Conservation (phyloP, 306 rosid genomes). For the Boehmeria nivea region DNA sequence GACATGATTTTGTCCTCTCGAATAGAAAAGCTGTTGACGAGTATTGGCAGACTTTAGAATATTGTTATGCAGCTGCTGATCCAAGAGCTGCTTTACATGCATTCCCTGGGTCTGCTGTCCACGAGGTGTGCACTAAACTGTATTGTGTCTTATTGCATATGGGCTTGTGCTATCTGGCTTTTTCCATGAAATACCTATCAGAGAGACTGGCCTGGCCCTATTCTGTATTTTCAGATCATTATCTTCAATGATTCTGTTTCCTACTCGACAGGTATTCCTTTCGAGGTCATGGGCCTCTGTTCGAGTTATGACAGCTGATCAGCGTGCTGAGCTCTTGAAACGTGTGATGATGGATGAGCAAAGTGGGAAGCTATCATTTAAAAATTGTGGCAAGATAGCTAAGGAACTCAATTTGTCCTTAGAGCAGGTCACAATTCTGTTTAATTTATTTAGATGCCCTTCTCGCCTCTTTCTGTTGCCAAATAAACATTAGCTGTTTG, state of each 20-base stretch:
- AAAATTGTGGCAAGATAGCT: slow-evolving; percentile 73
- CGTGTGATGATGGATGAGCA: slow-evolving; percentile 43
- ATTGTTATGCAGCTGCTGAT: slow-evolving; percentile 82
- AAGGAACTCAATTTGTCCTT: slow-evolving; percentile 72
- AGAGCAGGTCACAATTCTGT: slow-evolving; percentile 27
- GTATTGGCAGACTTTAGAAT: slow-evolving; percentile 90
- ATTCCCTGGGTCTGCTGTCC: slow-evolving; percentile 89
- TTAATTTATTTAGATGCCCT: not conserved
- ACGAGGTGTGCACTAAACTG: slow-evolving; percentile 46
- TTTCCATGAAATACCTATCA: slow-evolving; percentile 1
- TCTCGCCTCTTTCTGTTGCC: not conserved
- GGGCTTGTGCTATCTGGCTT: not conserved
- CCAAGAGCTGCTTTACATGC: slow-evolving; percentile 69
- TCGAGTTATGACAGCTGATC: slow-evolving; percentile 79
- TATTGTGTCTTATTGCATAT: not conserved
- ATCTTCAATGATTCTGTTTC: slow-evolving; percentile 1
- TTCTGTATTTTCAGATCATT: not conserved
- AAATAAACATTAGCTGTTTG: slow-evolving; percentile 2
- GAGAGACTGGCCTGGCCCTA: not conserved
- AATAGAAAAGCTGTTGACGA: slow-evolving; percentile 74
- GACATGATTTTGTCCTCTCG: slow-evolving; percentile 83
- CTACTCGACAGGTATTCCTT: slow-evolving; percentile 46
- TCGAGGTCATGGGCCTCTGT: slow-evolving; percentile 78
- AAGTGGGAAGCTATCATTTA: slow-evolving; percentile 53
- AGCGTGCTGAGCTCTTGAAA: slow-evolving; percentile 68